These are phyloP conservation scores for Apodospora peruviana DNA, from an alignment of 495 filamentous ascomycete species.

Conservation along the genomic window DNA sequence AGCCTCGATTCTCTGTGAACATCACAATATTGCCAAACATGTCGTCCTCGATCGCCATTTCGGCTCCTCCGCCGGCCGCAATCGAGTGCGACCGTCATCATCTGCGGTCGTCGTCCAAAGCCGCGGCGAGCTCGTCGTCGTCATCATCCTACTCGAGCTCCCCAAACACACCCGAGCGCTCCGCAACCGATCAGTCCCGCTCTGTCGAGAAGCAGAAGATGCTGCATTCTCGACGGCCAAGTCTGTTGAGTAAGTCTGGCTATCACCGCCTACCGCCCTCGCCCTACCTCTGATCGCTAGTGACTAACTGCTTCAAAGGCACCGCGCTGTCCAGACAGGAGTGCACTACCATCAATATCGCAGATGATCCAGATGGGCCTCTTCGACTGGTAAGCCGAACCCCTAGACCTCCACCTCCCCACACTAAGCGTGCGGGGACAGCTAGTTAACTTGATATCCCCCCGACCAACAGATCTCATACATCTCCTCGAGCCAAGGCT, in stretches of 20 bases:
- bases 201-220: slow-evolving; percentile 36
- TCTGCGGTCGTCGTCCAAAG: slow-evolving; percentile 32
- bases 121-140: slow-evolving; percentile 37
- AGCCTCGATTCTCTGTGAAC: not conserved
- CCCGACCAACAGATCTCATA: slow-evolving; percentile 54
- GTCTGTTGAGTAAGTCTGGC: slow-evolving; percentile 45
- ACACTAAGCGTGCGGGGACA: not conserved
- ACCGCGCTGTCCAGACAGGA: slow-evolving; percentile 59
- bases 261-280: not conserved
- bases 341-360: slow-evolving; percentile 64
- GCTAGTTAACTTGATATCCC: slow-evolving; percentile 5
- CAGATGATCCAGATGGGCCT: slow-evolving; percentile 54
- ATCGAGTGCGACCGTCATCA: slow-evolving; percentile 24
- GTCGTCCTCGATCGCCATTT: slow-evolving; percentile 51
- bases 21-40: slow-evolving; percentile 20
- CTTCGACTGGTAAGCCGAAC: slow-evolving; percentile 53
- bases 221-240: slow-evolving; percentile 46
- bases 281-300: not conserved
- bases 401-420: not conserved
- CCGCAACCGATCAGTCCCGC: slow-evolving; percentile 24
- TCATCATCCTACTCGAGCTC: slow-evolving; percentile 52
- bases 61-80: slow-evolving; percentile 28
- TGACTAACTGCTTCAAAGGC: slow-evolving; percentile 35
- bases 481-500: slow-evolving; percentile 62
- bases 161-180: slow-evolving; percentile 37